Evolutionary conservation across 2,329 filamentous ascomycete species (phyloP).

Genomic region (Cladosporium sphaerospermum): DNA sequence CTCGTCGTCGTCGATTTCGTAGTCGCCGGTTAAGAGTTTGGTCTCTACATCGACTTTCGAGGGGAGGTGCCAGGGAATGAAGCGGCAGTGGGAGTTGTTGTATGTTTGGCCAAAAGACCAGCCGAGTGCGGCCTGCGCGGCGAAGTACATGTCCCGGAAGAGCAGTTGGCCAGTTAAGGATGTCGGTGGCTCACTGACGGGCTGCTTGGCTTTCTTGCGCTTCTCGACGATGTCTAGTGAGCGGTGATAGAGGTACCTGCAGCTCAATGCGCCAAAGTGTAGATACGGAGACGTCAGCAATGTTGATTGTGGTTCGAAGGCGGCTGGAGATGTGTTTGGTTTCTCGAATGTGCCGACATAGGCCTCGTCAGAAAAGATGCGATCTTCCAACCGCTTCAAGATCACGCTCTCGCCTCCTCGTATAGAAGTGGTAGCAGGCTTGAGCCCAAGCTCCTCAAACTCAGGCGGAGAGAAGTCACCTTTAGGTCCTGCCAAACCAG

Average conservation of each 20-base stretch:
- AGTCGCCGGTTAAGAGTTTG: conserved; percentile 50
- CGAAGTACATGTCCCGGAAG: conserved; percentile 81
- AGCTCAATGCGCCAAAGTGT: conserved; percentile 68
- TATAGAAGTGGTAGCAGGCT: conserved; percentile 58
- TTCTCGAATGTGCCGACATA: conserved; percentile 72
- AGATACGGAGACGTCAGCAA: conserved; percentile 67
- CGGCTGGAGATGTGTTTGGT: conserved; percentile 67
- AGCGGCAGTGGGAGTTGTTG: conserved; percentile 61
- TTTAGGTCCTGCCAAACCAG: conserved; percentile 57
- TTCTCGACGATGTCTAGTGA: conserved; percentile 56
- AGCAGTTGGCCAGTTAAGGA: conserved; percentile 66
- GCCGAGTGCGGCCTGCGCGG: conserved; percentile 64
- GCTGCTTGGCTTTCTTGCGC: conserved; percentile 51
- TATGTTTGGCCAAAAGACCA: conserved; percentile 57
- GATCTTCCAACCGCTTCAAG: conserved; percentile 47
- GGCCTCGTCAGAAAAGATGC: conserved; percentile 55
- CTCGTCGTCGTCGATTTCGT: conserved; percentile 56
- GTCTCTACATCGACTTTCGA: conserved; percentile 50
- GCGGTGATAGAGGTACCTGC: conserved; percentile 67
- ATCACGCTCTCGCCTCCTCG: conserved; percentile 65
- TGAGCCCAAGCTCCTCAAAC: conserved; percentile 63
- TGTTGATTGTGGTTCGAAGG: conserved; percentile 65
- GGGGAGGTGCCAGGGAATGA: conserved; percentile 72
- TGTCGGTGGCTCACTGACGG: conserved; percentile 52
- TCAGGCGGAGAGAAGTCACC: conserved; percentile 66